Conservation (phyloP, 2,329 filamentous ascomycete genomes). For the Colletotrichum eremochloae region DNA sequence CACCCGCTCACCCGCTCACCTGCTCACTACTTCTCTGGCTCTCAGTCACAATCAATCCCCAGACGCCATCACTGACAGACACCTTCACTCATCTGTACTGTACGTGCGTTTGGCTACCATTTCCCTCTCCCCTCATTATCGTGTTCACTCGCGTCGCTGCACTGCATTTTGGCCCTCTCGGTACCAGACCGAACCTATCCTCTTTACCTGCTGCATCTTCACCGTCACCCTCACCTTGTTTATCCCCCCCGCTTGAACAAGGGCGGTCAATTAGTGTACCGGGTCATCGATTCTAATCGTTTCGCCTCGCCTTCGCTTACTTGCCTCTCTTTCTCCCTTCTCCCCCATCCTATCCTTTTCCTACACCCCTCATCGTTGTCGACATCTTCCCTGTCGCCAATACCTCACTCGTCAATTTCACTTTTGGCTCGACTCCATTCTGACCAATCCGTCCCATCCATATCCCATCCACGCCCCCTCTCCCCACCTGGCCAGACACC, state of each 20-base stretch:
- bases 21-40: neutral
- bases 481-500: constrained; percentile 12
- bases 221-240: neutral
- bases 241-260: constrained; percentile 2
- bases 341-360: neutral
- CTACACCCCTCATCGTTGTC: constrained; percentile 28
- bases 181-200: neutral
- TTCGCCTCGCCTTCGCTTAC: constrained; percentile 18
- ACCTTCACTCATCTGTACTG: neutral
- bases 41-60: neutral
- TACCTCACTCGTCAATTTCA: constrained; percentile 28
- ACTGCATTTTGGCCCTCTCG: neutral
- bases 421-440: constrained; percentile 9
- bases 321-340: constrained; percentile 1
- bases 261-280: constrained; percentile 10
- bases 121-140: neutral
- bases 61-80: too few relatives aligned
- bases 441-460: constrained; percentile 13
- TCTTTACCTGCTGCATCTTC: neutral
- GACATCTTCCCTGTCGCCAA: constrained; percentile 40
- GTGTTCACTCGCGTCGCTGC: neutral
- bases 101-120: constrained; percentile 1
- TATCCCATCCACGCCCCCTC: neutral
- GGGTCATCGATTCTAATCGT: constrained; percentile 22
- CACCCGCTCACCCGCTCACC: neutral